Base-by-base conservation (phyloP, 176 grass and related monocot genomes). In the Puccinellia tenuiflora region DNA sequence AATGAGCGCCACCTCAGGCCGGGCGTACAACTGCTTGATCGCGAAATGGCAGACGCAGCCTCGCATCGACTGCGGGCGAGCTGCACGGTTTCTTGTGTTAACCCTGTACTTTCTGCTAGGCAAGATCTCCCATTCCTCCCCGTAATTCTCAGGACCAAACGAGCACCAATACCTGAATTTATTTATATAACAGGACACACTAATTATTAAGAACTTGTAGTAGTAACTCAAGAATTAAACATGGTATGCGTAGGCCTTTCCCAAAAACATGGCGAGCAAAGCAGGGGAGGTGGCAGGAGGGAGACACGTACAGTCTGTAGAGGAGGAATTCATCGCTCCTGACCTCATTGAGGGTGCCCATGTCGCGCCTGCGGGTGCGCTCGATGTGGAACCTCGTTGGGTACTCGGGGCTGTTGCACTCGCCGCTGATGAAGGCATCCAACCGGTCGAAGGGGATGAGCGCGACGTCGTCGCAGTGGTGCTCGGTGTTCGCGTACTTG, bases 121-220 rank as follows among this genome's bases (percentile, higher is more conserved):
- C 45, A 97, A 85, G 57, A 94, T 94, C 16, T 81, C 86, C 26
- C 94, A 88, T 73, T 86, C 95, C 79, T 97, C 95, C 21, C 92
- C 92, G 64, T 94, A 97, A 63, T 97, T 97, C 79, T 97, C 95
- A 2, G 95, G 95, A 26, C 95, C 95, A 83, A 97, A 97, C 11
- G 95, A 97, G 64, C 95, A 97, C 95, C 95, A 97, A 60, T 94
- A 97, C 77, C 95, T 97, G 73, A n/a, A 78, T 16, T 24, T 34
- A 55, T 21, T 33, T 5, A 47, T 17, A 73, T 6, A 80, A 61
- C 67, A 52, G 11, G 25, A 16, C 48, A 73, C 25, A 39, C 26
- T 3, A 29, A 29, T n/a, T 13, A 9, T 38, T 21, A 63, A 45
- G 15, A 25, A 42, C 2, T n/a, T 45, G 59, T 2, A n/a, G n/a